Conservation (phyloP, 495 filamentous ascomycete genomes). For the Neurospora sp. region DNA sequence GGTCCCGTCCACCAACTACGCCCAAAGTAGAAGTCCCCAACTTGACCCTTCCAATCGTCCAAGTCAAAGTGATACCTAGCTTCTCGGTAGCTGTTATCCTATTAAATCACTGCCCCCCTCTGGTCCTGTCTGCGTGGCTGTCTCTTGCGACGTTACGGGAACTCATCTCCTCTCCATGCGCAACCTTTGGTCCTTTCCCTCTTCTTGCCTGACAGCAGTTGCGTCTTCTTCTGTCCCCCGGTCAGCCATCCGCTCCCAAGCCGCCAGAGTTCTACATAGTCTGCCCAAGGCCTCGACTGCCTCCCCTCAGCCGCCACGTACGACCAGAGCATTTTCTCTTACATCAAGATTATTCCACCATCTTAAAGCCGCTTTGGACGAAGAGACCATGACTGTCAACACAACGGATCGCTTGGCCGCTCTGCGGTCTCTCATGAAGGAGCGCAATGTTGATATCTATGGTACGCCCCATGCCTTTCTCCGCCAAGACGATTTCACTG, state of each 20-base stretch:
- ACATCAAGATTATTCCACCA: background rate
- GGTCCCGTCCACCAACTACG: background rate
- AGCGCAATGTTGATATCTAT: conserved; percentile 83
- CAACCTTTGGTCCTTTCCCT: background rate
- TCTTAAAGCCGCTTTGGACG: background rate
- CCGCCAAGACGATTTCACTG: background rate
- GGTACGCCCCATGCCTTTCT: conserved; percentile 47
- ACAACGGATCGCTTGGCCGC: conserved; percentile 66
- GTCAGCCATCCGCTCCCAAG: background rate
- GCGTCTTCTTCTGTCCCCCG: background rate
- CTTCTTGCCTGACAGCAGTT: background rate
- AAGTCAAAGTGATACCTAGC: background rate
- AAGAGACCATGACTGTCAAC: conserved; percentile 77
- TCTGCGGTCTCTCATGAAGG: conserved; percentile 80
- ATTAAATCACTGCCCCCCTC: background rate
- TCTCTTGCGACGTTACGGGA: background rate
- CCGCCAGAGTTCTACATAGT: background rate
- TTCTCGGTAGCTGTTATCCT: background rate
- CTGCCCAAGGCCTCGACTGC: background rate
- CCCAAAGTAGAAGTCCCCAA: background rate
- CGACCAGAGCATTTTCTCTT: background rate
- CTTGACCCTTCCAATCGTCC: background rate
- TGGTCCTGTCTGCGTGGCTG: background rate
- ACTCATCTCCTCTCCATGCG: background rate
- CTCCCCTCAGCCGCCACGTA: background rate